Percentiles rank a stretch among this genome's conserved stretches.
Conservation (phyloP, 2,329 filamentous ascomycete species). For the Neocatenulostroma microsporum region DNA sequence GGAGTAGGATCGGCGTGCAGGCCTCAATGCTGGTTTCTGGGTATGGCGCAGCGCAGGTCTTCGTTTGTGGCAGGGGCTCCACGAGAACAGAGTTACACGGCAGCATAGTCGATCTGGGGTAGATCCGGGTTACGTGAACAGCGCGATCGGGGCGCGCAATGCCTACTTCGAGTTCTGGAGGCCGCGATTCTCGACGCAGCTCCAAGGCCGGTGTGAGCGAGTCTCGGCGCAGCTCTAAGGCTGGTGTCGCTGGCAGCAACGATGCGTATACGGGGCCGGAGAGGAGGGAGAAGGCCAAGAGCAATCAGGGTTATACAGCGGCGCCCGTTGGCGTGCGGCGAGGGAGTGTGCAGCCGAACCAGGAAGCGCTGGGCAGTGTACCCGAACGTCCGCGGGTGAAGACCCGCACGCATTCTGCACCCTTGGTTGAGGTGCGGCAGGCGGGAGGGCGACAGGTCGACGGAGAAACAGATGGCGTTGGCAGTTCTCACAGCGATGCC, state of each 20-base stretch:
- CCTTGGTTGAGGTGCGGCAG: constrained; percentile 10
- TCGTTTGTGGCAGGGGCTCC: constrained; percentile 3
- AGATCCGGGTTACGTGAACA: not conserved
- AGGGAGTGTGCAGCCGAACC: constrained; percentile 10
- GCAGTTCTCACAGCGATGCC: too few species aligned
- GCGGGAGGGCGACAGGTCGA: constrained; percentile 16
- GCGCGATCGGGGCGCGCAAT: constrained; percentile 10
- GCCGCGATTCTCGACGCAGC: constrained; percentile 13
- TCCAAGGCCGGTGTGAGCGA: constrained; percentile 10
- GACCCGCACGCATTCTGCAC: constrained; percentile 22
- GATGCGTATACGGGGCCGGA: constrained; percentile 4
- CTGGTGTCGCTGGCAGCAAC: constrained; percentile 6
- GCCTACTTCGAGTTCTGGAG: constrained; percentile 12
- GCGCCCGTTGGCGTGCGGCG: constrained; percentile 11
- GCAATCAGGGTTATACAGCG: constrained; percentile 15
- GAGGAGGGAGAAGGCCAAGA: constrained; percentile 21
- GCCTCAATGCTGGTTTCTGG: constrained; percentile 4
- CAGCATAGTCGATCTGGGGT: constrained; percentile 1
- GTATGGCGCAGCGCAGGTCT: constrained; percentile 8
- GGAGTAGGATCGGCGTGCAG: not conserved
- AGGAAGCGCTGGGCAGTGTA: constrained; percentile 6
- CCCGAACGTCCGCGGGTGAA: constrained; percentile 18
- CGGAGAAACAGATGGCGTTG: too few species aligned
- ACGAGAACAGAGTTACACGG: constrained; percentile 7
- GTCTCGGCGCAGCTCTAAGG: constrained; percentile 8